These are phyloP conservation scores for Astrephomene gubernaculifera DNA, from an alignment of 139 green algal genomes.

Conservation along the genomic window DNA sequence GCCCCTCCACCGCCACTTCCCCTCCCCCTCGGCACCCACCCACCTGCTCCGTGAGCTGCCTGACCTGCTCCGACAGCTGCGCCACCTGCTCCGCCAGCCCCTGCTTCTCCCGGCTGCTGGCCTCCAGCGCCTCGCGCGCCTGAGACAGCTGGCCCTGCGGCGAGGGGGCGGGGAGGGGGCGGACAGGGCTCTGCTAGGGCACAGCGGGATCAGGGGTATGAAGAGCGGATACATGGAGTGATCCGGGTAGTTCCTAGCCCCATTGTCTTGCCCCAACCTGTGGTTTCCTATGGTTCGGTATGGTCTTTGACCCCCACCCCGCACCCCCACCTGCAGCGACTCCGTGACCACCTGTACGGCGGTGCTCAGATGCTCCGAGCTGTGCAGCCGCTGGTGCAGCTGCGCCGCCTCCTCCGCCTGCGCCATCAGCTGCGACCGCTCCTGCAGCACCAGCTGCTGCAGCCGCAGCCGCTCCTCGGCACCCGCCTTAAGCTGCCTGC, in stretches of 20 bases:
- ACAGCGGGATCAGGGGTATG: too few species aligned
- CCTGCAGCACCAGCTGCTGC: slow-evolving; percentile 43
- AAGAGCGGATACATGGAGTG: too few species aligned
- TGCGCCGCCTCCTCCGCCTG: slow-evolving; percentile 21
- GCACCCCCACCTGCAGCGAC: slow-evolving; percentile 44
- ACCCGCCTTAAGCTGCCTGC: slow-evolving; percentile 32
- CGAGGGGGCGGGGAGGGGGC: neutral
- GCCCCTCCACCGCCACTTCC: too few species aligned
- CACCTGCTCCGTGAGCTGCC: slow-evolving; percentile 13
- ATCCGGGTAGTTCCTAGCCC: too few species aligned
- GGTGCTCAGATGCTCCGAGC: slow-evolving; percentile 28
- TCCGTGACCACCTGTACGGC: slow-evolving; percentile 49
- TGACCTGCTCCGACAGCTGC: neutral
- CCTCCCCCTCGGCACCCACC: neutral
- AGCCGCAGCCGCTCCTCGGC: slow-evolving; percentile 32
- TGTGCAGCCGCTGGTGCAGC: slow-evolving; percentile 46
- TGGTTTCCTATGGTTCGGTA: too few species aligned
- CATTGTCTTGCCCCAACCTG: too few species aligned
- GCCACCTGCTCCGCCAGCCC: slow-evolving; percentile 8
- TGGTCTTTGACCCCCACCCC: too few species aligned
- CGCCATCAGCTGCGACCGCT: slow-evolving; percentile 31
- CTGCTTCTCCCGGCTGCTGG: neutral
- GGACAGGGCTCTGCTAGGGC: too few species aligned
- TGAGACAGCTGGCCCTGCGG: slow-evolving; percentile 13
- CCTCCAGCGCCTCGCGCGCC: neutral